Percentiles rank a stretch among this genome's conserved stretches.
Conservation (phyloP, 164 flowering plant genomes). For the Brasenia schreberi region DNA sequence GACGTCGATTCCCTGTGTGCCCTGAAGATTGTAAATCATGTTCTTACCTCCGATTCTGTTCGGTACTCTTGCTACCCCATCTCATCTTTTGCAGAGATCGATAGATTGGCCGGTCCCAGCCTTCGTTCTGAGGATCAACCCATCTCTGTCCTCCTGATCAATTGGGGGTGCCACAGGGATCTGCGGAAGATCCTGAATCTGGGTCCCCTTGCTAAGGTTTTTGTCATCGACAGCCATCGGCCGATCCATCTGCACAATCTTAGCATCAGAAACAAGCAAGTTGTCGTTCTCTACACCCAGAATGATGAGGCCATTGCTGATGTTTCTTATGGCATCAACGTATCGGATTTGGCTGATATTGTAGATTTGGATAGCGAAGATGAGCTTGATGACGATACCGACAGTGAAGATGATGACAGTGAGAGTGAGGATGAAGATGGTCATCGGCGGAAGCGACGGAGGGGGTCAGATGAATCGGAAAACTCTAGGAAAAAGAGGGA, state of each 20-base stretch:
- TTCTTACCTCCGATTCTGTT: conserved; percentile 67
- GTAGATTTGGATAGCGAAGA: conserved; percentile 50
- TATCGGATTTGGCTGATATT: conserved; percentile 55
- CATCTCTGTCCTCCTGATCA: conserved; percentile 54
- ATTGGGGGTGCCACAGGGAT: conserved; percentile 91
- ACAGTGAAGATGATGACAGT: conserved; percentile 21
- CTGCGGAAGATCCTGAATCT: conserved; percentile 35
- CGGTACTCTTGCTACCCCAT: conserved; percentile 79
- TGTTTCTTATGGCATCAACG: conserved; percentile 68
- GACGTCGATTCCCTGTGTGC: conserved; percentile 88
- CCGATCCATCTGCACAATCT: conserved; percentile 87
- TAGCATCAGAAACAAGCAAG: conserved; percentile 46
- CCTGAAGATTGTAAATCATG: conserved; percentile 48
- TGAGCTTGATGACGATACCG: conserved; percentile 35
- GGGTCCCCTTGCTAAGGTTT: conserved; percentile 47
- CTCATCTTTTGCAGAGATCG: conserved; percentile 65
- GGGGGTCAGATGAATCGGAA: conserved; percentile 25
- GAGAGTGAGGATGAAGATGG: conserved; percentile 35
- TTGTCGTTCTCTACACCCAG: conserved; percentile 54
- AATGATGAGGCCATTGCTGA: conserved; percentile 84
- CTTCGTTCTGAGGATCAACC: conserved; percentile 28
- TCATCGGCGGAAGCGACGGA: conserved; percentile 36
- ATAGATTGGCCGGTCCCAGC: conserved; percentile 39
- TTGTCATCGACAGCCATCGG: conserved; percentile 82
- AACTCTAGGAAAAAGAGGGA: conserved; percentile 41